phyloP scores from a whole-genome alignment of 495 filamentous ascomycete species.

The Hypoxylon fragiforme region DNA sequence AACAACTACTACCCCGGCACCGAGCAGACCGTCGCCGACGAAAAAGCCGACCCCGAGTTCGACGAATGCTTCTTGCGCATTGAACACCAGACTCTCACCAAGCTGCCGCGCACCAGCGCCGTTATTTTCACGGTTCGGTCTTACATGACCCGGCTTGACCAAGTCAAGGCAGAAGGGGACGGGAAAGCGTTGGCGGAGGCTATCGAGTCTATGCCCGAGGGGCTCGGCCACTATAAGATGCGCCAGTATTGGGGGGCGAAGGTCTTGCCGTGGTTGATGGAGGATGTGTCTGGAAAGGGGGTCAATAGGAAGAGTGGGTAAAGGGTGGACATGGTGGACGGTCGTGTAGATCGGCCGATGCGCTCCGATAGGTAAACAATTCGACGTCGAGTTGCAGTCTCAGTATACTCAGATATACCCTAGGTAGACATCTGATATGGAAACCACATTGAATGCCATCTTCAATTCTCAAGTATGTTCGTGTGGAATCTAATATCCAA shows the following conservation, averaged over 20 bases:
- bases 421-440: too few relatives aligned
- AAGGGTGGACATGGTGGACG: background rate
- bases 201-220: slow-evolving; percentile 63
- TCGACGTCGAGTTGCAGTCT: too few relatives aligned
- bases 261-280: slow-evolving; percentile 19
- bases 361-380: too few relatives aligned
- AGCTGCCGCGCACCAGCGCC: slow-evolving; percentile 63
- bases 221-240: slow-evolving; percentile 65
- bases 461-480: too few relatives aligned
- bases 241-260: slow-evolving; percentile 57
- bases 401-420: too few relatives aligned
- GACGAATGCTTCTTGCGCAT: slow-evolving; percentile 53
- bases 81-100: slow-evolving; percentile 72
- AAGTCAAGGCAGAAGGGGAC: slow-evolving; percentile 66
- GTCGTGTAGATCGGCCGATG: too few relatives aligned
- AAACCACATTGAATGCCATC: too few relatives aligned
- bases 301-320: background rate
- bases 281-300: background rate
- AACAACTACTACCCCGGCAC: slow-evolving; percentile 26
- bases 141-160: slow-evolving; percentile 65
- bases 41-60: slow-evolving; percentile 12
- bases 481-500: too few relatives aligned
- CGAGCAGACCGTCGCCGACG: slow-evolving; percentile 1
- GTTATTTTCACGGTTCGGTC: slow-evolving; percentile 72
- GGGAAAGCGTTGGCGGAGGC: slow-evolving; percentile 62